Conservation (phyloP, 345 rosid species). For the Eucalyptus sp. region DNA sequence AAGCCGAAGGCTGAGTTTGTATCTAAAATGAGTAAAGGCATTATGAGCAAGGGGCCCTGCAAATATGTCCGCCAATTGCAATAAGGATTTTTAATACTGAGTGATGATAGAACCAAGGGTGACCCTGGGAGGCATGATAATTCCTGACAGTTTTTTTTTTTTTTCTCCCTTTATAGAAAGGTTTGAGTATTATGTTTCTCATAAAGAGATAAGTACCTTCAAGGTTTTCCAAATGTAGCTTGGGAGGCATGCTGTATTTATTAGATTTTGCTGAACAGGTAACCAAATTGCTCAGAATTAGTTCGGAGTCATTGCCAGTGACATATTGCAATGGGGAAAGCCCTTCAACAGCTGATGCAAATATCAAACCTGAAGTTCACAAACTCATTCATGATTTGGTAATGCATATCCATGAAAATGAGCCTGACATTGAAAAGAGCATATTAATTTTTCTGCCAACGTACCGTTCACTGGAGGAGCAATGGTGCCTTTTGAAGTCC, state of each 20-base stretch:
- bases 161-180: background rate
- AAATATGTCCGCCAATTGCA: background rate
- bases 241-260: background rate
- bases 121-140: background rate
- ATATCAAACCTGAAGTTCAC: slow-evolving; percentile 63
- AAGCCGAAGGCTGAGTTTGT: background rate
- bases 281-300: slow-evolving; percentile 37
- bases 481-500: slow-evolving; percentile 60
- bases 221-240: background rate
- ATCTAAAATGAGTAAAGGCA: background rate
- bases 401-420: slow-evolving; percentile 56
- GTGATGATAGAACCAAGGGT: background rate
- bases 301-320: slow-evolving; percentile 29
- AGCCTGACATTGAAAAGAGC: slow-evolving; percentile 80
- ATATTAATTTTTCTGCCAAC: slow-evolving; percentile 94
- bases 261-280: slow-evolving; percentile 29
- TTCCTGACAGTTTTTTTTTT: background rate
- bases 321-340: slow-evolving; percentile 48
- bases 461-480: slow-evolving; percentile 70
- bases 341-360: slow-evolving; percentile 49
- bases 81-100: background rate
- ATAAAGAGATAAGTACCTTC: background rate
- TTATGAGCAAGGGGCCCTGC: background rate
- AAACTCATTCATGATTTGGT: slow-evolving; percentile 64
- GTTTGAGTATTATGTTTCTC: background rate